A percentile compares a stretch with the other conserved stretches of the same genome.
These are phyloP conservation scores for Leccinum pachyderme DNA, from an alignment of 1,284 basidiomycete genomes.

Conservation along the genomic window DNA sequence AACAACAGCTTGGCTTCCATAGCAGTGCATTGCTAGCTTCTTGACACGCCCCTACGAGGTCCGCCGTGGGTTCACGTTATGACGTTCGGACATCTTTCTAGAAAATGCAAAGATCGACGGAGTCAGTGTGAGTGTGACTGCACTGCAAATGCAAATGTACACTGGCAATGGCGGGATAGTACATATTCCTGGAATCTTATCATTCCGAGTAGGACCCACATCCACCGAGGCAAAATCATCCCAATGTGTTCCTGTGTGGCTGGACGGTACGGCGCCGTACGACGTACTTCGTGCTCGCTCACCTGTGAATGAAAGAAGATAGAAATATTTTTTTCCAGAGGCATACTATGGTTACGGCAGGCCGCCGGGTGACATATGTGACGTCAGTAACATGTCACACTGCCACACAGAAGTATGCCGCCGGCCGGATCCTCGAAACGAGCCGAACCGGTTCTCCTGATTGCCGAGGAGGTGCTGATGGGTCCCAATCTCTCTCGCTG, in stretches of 20 bases:
- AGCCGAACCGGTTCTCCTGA: no score
- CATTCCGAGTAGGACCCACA: background rate
- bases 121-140: background rate
- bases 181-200: no score
- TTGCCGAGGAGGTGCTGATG: no score
- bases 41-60: background rate
- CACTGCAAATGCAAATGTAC: background rate
- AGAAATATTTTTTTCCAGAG: background rate
- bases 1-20: background rate
- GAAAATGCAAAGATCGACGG: background rate
- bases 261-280: background rate
- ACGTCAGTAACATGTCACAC: no score
- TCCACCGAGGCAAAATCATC: background rate
- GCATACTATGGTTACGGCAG: no score
- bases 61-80: background rate
- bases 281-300: background rate
- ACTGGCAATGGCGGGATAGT: no score
- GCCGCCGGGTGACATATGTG: no score
- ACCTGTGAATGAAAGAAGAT: background rate
- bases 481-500: no score
- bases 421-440: no score
- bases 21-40: background rate
- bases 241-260: background rate
- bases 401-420: no score
- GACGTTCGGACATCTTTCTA: background rate